Base-by-base conservation (phyloP, 2,329 filamentous ascomycete genomes). In the Hymenoscyphus fraxineus region DNA sequence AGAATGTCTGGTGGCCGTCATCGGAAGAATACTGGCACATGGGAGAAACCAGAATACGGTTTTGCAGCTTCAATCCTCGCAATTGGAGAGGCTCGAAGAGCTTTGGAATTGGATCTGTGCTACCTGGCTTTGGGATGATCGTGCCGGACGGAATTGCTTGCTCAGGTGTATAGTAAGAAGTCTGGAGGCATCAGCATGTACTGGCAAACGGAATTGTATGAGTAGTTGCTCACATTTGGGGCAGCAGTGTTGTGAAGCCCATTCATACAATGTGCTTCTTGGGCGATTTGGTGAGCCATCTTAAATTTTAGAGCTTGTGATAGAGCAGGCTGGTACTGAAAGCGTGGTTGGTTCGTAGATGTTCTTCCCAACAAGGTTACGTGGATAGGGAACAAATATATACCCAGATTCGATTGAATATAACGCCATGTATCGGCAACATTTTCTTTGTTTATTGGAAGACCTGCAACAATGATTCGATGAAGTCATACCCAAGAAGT, bases 1-100 rank as follows among this genome's bases (percentile, higher is more conserved):
- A 96, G 75, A 89, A 83, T 2, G 90, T 93, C 68, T 89, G 80
- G 76, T 94, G 88, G 60, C 93, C 87, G 73, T 89, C 83, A 47
- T 87, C 74, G 13, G 86, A 84, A 4, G 81, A 85, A 77, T 90
- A 89, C 73, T 89, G 86, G 75, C 87, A 89, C 32, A 89, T 78
- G 0, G 86, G 86, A 2, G 84, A 82, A 9, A 88, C 78, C 68
- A 85, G 82, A 67, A 89, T 85, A 66, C 87, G 84, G 75, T 88
- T 89, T 65, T 86, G 86, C n/a, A 90, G 79, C 0, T 81, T 85
- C 16, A 87, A 47, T 3, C 72, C 73, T 15, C 77, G 75, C 54
- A 78, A 73, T 9, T 69, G 74, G 51, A 79, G 69, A 10, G 77
- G 76, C 32, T 75, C 69, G 67, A 78, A 79, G 60, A 78, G 70